These are phyloP conservation scores for Epichloe amarillans DNA, from an alignment of 2,329 filamentous ascomycete genomes.

Conservation along the genomic window DNA sequence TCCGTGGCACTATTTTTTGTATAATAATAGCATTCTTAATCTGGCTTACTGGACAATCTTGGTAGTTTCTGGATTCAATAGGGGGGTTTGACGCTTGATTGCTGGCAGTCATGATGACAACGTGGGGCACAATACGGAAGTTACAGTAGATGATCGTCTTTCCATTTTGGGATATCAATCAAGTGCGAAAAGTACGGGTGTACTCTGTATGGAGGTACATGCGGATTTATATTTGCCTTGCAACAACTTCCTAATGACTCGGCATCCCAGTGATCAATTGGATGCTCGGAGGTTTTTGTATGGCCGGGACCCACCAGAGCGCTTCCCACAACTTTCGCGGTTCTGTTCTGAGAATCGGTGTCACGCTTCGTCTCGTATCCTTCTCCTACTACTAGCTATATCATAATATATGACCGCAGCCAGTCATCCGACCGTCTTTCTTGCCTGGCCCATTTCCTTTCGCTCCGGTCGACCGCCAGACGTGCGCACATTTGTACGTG, in stretches of 20 bases:
- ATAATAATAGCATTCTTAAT: slow-evolving; percentile 1
- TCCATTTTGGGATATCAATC: not conserved
- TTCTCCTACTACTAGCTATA: no score
- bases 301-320: not conserved
- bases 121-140: not conserved
- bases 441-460: not conserved
- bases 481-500: not conserved
- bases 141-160: not conserved
- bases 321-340: no score
- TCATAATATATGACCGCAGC: not conserved
- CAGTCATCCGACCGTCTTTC: not conserved
- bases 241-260: no score
- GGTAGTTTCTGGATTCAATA: not conserved
- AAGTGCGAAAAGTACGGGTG: not conserved
- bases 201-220: no score
- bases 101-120: not conserved
- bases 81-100: not conserved
- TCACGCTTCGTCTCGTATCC: not conserved
- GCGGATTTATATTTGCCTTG: no score
- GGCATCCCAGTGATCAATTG: not conserved
- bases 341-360: not conserved
- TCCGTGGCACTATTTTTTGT: not conserved
- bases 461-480: not conserved
- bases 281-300: slow-evolving; percentile 1
- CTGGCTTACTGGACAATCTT: not conserved